These are phyloP conservation scores for Exophiala sp. DNA, from an alignment of 2,329 filamentous ascomycete species.

Conservation along the genomic window DNA sequence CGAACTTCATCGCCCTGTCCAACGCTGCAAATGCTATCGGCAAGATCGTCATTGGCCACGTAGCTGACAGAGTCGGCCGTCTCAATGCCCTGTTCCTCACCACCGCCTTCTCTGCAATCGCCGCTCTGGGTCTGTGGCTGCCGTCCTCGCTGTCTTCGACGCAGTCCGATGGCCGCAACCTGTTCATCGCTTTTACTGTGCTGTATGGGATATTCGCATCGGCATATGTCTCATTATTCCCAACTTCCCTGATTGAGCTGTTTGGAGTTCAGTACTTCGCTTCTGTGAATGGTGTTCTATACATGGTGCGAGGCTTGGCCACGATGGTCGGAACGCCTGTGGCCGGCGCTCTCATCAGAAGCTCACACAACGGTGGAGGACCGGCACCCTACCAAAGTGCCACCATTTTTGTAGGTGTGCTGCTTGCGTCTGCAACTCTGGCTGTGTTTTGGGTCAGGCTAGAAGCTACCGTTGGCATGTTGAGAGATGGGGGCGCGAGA, in stretches of 20 bases:
- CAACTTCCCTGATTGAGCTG: slow-evolving; percentile 36
- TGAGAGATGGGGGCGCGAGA: too few species aligned
- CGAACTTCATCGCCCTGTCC: slow-evolving; percentile 38
- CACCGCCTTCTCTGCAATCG: slow-evolving; percentile 27
- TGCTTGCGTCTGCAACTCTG: slow-evolving; percentile 30
- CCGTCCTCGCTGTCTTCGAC: slow-evolving; percentile 13
- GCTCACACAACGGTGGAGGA: background rate
- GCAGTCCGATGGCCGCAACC: slow-evolving; percentile 10
- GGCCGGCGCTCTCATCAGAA: slow-evolving; percentile 27
- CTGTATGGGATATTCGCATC: slow-evolving; percentile 36
- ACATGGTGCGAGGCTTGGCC: slow-evolving; percentile 36
- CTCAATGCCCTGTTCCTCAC: slow-evolving; percentile 36
- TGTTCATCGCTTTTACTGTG: slow-evolving; percentile 29
- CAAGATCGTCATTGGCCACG: slow-evolving; percentile 36
- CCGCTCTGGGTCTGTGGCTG: slow-evolving; percentile 29
- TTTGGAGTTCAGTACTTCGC: slow-evolving; percentile 37
- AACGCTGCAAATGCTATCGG: slow-evolving; percentile 39
- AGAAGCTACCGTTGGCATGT: slow-evolving; percentile 10
- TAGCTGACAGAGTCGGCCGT: slow-evolving; percentile 37
- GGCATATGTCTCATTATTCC: slow-evolving; percentile 39
- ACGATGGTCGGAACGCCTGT: slow-evolving; percentile 37
- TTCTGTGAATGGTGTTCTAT: slow-evolving; percentile 35
- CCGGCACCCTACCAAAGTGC: slow-evolving; percentile 29
- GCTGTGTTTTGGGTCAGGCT: slow-evolving; percentile 31
- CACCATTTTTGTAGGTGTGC: slow-evolving; percentile 28